Percentiles rank a stretch among this genome's conserved stretches.
Evolutionary conservation across 73 alveolate genomes (phyloP).

Genomic region (Symbiodinium pilosum): DNA sequence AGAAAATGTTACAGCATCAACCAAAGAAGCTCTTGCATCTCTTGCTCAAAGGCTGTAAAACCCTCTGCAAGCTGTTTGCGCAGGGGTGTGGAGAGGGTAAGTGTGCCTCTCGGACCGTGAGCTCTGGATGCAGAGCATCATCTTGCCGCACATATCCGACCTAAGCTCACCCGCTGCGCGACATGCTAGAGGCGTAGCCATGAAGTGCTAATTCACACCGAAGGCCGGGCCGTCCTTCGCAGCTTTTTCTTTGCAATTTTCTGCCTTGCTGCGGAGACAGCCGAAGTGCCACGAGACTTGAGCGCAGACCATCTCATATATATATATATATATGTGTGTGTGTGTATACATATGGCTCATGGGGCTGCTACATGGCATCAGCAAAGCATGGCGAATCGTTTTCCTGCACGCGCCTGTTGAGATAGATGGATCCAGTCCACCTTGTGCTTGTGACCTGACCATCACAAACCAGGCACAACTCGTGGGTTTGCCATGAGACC

Average conservation of each 20-base stretch:
- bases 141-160: slow-evolving; percentile 91
- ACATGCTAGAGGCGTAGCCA: not conserved
- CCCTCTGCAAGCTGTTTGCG: not conserved
- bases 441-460: slow-evolving; percentile 44
- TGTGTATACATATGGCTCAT: too few species aligned
- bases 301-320: too few species aligned
- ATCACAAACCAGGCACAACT: not conserved
- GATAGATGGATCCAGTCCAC: slow-evolving; percentile 43
- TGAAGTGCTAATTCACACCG: not conserved
- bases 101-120: slow-evolving; percentile 53
- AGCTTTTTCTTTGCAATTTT: slow-evolving; percentile 45
- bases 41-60: too few species aligned
- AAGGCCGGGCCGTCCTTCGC: slow-evolving; percentile 35
- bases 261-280: slow-evolving; percentile 37
- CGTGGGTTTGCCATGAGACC: slow-evolving; percentile 23
- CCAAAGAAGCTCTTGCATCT: not conserved
- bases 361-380: too few species aligned
- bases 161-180: not conserved
- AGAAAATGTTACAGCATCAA: not conserved
- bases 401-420: too few species aligned
- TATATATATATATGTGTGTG: too few species aligned
- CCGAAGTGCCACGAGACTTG: too few species aligned
- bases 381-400: too few species aligned
- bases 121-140: slow-evolving; percentile 91
- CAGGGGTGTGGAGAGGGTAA: not conserved